These are phyloP conservation scores for Tolypocladium sp. DNA, from an alignment of 2,329 filamentous ascomycete species.

Conservation along the genomic window DNA sequence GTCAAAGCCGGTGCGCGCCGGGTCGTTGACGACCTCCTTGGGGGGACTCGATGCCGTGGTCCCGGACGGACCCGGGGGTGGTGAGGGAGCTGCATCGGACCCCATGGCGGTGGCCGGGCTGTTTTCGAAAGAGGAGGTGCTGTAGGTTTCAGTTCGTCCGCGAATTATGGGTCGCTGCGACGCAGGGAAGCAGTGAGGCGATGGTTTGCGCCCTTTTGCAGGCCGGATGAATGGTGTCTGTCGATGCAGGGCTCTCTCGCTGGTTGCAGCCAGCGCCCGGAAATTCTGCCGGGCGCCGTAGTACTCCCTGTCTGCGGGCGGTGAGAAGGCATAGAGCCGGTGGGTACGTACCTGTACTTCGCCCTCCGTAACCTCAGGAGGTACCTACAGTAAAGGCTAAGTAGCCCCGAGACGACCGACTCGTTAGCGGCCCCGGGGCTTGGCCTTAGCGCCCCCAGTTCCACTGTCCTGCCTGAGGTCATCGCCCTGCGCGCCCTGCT, in stretches of 20 bases:
- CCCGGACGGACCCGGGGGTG: slow-evolving; percentile 8
- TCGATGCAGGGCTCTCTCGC: background rate
- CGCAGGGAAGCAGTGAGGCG: background rate
- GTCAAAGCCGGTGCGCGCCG: slow-evolving; percentile 53
- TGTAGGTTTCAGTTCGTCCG: background rate
- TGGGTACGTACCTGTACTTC: no score
- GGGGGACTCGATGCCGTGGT: slow-evolving; percentile 1
- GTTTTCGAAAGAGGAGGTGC: background rate
- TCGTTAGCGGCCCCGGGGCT: background rate
- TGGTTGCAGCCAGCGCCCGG: background rate
- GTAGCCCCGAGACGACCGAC: background rate
- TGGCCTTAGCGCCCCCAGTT: background rate
- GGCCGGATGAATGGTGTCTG: background rate
- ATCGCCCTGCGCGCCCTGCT: background rate
- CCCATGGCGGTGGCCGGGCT: background rate
- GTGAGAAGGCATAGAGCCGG: background rate
- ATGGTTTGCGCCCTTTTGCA: background rate
- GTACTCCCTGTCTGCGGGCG: background rate
- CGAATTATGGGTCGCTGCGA: background rate
- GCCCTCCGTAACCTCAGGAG: no score
- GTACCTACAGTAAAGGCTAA: no score
- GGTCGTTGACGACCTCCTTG: slow-evolving; percentile 45
- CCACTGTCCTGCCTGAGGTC: background rate
- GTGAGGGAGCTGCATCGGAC: slow-evolving; percentile 7
- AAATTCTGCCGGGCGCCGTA: background rate